These are phyloP conservation scores for Candida incommunis DNA, from an alignment of 805 yeast genomes.

Conservation along the genomic window DNA sequence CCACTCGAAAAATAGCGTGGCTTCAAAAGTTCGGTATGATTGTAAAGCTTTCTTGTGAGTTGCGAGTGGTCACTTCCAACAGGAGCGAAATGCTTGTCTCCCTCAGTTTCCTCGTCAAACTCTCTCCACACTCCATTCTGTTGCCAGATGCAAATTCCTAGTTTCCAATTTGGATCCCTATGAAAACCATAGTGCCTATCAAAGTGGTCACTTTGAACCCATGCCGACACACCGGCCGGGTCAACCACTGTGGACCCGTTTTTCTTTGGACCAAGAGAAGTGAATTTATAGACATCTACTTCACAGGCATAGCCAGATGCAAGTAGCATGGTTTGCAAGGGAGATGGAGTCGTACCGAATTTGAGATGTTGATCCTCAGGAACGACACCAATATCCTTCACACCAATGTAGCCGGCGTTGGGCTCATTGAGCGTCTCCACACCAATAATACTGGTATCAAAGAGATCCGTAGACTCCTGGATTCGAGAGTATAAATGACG, in stretches of 20 bases:
- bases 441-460: constrained; percentile 50
- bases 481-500: constrained; percentile 30
- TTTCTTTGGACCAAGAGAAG: constrained; percentile 63
- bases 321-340: constrained; percentile 49
- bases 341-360: constrained; percentile 70
- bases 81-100: background rate
- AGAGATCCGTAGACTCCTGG: constrained; percentile 30
- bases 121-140: constrained; percentile 61
- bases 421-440: constrained; percentile 83
- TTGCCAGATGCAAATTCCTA: constrained; percentile 69
- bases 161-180: constrained; percentile 46
- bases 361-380: constrained; percentile 48
- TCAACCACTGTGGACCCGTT: constrained; percentile 41
- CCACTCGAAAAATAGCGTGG: constrained; percentile 34
- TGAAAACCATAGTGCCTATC: constrained; percentile 59
- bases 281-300: constrained; percentile 54
- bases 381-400: constrained; percentile 33
- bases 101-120: background rate
- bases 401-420: constrained; percentile 58
- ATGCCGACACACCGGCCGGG: constrained; percentile 51
- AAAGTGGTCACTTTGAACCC: constrained; percentile 36
- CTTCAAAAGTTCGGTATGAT: constrained; percentile 19
- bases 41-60: background rate
- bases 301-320: constrained; percentile 64
- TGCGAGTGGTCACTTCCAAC: background rate